Evolutionary conservation across 495 filamentous ascomycete species (phyloP), one percentile per base, ranked within the genome.

Genomic region (Annulohypoxylon bovei): DNA sequence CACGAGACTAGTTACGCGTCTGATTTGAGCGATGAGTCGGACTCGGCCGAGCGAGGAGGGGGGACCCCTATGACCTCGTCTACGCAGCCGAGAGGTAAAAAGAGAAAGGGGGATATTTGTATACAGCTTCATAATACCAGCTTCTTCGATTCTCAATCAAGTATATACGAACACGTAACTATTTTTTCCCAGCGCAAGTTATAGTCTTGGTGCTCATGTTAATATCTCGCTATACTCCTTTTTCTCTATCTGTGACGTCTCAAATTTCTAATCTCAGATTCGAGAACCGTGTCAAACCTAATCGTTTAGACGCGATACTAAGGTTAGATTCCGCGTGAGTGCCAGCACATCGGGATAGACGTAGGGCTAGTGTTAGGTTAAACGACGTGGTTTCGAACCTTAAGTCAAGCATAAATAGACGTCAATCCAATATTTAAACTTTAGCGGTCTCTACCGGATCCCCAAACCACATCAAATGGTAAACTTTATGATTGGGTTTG

Each of bases 121-220:
- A 70, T 70, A 73, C 65, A 73, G 71, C 62, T 73, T 73, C 71
- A 54, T 73, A 73, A 73, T 73, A 70, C 67, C 71, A 67, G 57
- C 39, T 67, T 73, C 65, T 70, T 73, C 71, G 62, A 70, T 73
- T 73, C 71, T 70, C 20, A 63, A 61, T 57, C 27, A 25, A 69
- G 70, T 66, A 73, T 56, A 73, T 64, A 69, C 40, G 28, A 61
- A 32, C n/a, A 54, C 14, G 16, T 55, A 4, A 18, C 27, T 23
- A 7, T 14, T 12, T 55, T 2, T 22, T 55, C 18, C 44, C 12
- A 8, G 44, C 9, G 25, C 44, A 49, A 25, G 44, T n/a, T n/a
- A 20, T 27, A 6, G 6, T 27, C 20, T 12, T 20, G 25, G 23
- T 12, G 11, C 23, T 20, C 22, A 4, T 27, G 8, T 27, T 23